phyloP scores from a whole-genome alignment of 192 early-diverging fungal genomes.

The Backusella australiensis region DNA sequence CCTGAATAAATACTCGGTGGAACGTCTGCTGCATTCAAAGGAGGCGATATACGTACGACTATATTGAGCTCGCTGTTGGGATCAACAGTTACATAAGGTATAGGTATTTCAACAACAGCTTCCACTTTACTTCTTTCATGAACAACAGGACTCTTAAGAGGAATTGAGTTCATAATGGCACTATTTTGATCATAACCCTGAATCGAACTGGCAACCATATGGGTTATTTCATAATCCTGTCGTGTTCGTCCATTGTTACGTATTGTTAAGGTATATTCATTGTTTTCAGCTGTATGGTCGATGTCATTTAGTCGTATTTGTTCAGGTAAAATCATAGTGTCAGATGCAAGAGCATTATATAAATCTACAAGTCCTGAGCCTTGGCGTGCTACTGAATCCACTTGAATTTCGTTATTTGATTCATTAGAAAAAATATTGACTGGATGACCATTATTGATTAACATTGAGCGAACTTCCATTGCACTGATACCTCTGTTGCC shows the following conservation, averaged over 20 bases:
- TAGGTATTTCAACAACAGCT: slow-evolving; percentile 39
- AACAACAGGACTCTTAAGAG: slow-evolving; percentile 26
- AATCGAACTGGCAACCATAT: slow-evolving; percentile 38
- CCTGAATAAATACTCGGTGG: slow-evolving; percentile 50
- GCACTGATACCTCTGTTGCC: slow-evolving; percentile 13
- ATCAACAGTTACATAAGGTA: slow-evolving; percentile 24
- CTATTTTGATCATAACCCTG: slow-evolving; percentile 35
- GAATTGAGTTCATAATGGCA: slow-evolving; percentile 3
- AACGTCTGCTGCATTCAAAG: slow-evolving; percentile 22
- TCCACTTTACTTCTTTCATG: slow-evolving; percentile 4
- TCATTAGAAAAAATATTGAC: slow-evolving; percentile 36
- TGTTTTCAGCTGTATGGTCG: slow-evolving; percentile 25
- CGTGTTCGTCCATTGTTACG: slow-evolving; percentile 37
- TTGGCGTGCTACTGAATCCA: slow-evolving; percentile 63
- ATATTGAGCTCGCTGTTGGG: slow-evolving; percentile 32
- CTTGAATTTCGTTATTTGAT: slow-evolving; percentile 1
- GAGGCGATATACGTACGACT: slow-evolving; percentile 41
- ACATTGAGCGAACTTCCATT: slow-evolving; percentile 28
- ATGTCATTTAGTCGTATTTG: slow-evolving; percentile 57
- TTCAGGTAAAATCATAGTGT: slow-evolving; percentile 51
- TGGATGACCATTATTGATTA: slow-evolving; percentile 54
- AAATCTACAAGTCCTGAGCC: slow-evolving; percentile 78
- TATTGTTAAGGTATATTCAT: slow-evolving; percentile 38
- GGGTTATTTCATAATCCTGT: slow-evolving; percentile 34
- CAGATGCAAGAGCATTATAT: slow-evolving; percentile 53